phyloP scores from a whole-genome alignment of 2,329 filamentous ascomycete genomes.

The Coniochaeta sp. region DNA sequence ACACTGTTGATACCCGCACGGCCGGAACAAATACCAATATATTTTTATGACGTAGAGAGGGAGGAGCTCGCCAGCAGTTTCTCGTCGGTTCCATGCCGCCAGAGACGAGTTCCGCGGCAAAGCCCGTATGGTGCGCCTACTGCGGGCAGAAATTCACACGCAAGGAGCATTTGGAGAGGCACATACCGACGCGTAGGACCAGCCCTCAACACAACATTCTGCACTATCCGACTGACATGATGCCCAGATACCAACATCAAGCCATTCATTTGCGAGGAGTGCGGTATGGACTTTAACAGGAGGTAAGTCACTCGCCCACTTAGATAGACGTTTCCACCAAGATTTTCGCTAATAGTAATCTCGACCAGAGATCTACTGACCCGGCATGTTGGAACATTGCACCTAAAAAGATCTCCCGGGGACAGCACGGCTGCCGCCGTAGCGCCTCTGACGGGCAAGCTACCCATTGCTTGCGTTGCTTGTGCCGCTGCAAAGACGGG shows the following conservation, averaged over 20 bases:
- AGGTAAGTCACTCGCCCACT: constrained; percentile 25
- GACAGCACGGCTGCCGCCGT: constrained; percentile 29
- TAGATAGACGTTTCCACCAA: neutral
- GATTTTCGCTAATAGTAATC: constrained; percentile 7
- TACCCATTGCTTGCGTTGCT: constrained; percentile 41
- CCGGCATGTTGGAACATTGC: constrained; percentile 43
- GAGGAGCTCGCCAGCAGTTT: neutral
- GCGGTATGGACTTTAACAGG: constrained; percentile 42
- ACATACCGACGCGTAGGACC: constrained; percentile 43
- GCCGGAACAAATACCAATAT: neutral
- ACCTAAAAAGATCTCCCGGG: constrained; percentile 40
- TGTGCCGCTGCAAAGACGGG: constrained; percentile 44
- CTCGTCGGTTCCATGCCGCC: constrained; percentile 4
- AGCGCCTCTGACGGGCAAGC: constrained; percentile 33
- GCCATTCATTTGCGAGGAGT: constrained; percentile 41
- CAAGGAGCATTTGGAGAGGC: constrained; percentile 50
- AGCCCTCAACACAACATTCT: neutral
- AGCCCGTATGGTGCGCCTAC: constrained; percentile 39
- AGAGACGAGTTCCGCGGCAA: neutral
- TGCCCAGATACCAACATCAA: constrained; percentile 46
- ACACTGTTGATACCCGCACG: neutral
- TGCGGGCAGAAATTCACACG: constrained; percentile 48
- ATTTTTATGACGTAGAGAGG: constrained; percentile 39
- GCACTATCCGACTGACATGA: constrained; percentile 8
- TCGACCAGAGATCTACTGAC: constrained; percentile 39